Percentiles rank a stretch among this genome's conserved stretches.
Evolutionary conservation across 2,329 filamentous ascomycete genomes (phyloP).

Genomic region (Septoria linicola): DNA sequence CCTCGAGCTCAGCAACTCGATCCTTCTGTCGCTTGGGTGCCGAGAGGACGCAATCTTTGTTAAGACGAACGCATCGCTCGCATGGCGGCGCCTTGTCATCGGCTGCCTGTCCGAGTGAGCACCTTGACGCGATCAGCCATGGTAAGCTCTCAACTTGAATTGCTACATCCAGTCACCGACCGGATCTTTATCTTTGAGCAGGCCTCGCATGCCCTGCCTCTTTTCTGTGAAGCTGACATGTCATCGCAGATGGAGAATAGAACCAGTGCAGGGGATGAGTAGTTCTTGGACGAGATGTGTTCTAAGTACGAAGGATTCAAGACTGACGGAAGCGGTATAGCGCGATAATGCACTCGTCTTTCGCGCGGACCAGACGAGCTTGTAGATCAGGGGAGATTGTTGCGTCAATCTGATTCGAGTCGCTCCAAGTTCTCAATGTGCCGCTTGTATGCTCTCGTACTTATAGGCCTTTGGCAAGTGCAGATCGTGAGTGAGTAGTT

Average conservation of each 20-base stretch:
- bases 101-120: slow-evolving; percentile 17
- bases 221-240: slow-evolving; percentile 14
- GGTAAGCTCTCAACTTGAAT: background rate
- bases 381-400: too few relatives aligned
- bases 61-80: slow-evolving; percentile 31
- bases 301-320: too few relatives aligned
- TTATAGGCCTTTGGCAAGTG: too few relatives aligned
- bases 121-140: slow-evolving; percentile 8
- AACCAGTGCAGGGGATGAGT: too few relatives aligned
- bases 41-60: slow-evolving; percentile 31
- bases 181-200: slow-evolving; percentile 21
- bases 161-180: background rate
- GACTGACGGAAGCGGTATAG: too few relatives aligned
- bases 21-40: slow-evolving; percentile 30
- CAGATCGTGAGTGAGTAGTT: too few relatives aligned
- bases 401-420: too few relatives aligned
- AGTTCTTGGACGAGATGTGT: too few relatives aligned
- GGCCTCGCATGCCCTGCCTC: slow-evolving; percentile 23
- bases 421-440: too few relatives aligned
- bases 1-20: slow-evolving; percentile 33
- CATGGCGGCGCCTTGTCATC: slow-evolving; percentile 27
- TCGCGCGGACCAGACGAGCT: too few relatives aligned
- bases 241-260: background rate
- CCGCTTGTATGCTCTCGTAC: too few relatives aligned
- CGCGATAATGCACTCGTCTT: too few relatives aligned